These are phyloP conservation scores for Populus ilicifolia DNA, from an alignment of 345 rosid genomes.

Conservation along the genomic window DNA sequence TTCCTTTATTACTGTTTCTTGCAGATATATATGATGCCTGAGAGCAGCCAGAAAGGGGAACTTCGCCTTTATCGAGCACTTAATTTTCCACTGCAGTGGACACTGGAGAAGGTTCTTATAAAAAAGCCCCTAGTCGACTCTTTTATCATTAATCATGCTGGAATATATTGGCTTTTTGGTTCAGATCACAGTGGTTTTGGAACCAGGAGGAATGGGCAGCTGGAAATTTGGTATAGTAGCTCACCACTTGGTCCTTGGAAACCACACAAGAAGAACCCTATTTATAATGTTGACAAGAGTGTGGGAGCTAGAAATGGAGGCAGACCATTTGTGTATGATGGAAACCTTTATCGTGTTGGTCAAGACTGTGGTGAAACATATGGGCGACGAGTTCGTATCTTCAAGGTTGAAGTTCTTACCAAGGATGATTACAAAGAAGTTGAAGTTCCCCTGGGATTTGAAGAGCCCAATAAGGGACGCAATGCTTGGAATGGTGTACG, in stretches of 20 bases:
- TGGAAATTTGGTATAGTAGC: constrained; percentile 82
- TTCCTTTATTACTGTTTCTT: constrained; percentile 7
- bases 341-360: constrained; percentile 84
- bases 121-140: constrained; percentile 74
- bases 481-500: constrained; percentile 88
- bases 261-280: constrained; percentile 85
- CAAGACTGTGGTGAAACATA: constrained; percentile 90
- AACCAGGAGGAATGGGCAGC: constrained; percentile 62
- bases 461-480: constrained; percentile 50
- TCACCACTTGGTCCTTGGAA: constrained; percentile 94
- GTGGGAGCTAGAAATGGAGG: constrained; percentile 94
- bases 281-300: constrained; percentile 53
- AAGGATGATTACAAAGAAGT: constrained; percentile 65
- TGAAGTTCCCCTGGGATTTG: constrained; percentile 60
- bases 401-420: constrained; percentile 63
- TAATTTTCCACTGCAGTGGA: constrained; percentile 80
- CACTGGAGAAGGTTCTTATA: constrained; percentile 56
- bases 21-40: constrained; percentile 97
- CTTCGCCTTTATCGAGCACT: constrained; percentile 75
- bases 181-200: constrained; percentile 81
- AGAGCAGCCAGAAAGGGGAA: constrained; percentile 64
- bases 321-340: constrained; percentile 62
- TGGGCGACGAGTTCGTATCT: constrained; percentile 59
- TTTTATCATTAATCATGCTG: constrained; percentile 51
- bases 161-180: constrained; percentile 73